Evolutionary conservation across 2,329 filamentous ascomycete species (phyloP).

Genomic region (Fusarium mangiferae): DNA sequence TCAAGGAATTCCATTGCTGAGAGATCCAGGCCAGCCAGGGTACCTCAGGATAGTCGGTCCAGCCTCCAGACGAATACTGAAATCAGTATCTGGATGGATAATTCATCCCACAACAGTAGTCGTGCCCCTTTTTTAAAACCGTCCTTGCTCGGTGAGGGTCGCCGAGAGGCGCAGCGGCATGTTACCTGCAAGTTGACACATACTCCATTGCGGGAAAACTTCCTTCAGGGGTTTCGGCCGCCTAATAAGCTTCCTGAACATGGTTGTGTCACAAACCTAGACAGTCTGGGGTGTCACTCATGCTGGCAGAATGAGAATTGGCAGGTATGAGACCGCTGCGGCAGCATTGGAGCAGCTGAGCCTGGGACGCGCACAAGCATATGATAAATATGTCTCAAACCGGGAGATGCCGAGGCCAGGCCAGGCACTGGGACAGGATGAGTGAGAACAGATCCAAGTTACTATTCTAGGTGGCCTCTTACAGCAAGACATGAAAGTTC

Average conservation of each 20-base stretch:
- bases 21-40: constrained; percentile 24
- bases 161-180: constrained; percentile 38
- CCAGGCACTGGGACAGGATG: constrained; percentile 14
- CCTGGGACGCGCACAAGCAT: constrained; percentile 22
- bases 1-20: constrained; percentile 27
- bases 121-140: constrained; percentile 37
- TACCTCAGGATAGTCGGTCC: constrained; percentile 24
- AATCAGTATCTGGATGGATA: constrained; percentile 20
- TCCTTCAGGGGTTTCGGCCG: constrained; percentile 31
- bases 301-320: constrained; percentile 32
- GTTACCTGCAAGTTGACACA: constrained; percentile 41
- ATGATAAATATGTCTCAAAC: constrained; percentile 31
- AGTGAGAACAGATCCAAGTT: constrained; percentile 5
- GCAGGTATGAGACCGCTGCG: constrained; percentile 27
- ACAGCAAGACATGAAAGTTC: constrained; percentile 14
- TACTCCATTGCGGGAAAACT: constrained; percentile 38
- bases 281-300: constrained; percentile 29
- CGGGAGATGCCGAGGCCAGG: constrained; percentile 42
- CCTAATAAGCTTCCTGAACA: constrained; percentile 33
- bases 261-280: constrained; percentile 35
- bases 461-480: constrained; percentile 18
- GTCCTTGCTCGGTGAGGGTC: constrained; percentile 22
- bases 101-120: constrained; percentile 23
- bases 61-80: constrained; percentile 23
- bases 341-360: constrained; percentile 26